Conservation (phyloP, 768 basidiomycete genomes). For the Pholiota microspora region DNA sequence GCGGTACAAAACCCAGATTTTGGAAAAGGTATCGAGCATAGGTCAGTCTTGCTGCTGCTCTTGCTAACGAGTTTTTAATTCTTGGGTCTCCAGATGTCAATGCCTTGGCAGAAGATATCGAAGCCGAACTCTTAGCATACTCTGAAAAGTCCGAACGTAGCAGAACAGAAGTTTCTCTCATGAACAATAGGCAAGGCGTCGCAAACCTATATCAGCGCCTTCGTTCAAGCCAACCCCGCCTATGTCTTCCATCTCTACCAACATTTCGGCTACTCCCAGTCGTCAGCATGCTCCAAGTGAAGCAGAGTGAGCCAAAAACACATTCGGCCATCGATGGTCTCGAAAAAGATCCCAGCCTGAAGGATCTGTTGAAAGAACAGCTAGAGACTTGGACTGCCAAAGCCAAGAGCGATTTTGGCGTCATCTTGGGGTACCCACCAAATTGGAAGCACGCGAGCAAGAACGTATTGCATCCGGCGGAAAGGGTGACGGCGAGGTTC, state of each 20-base stretch:
- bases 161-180: slow-evolving; percentile 19
- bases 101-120: slow-evolving; percentile 21
- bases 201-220: slow-evolving; percentile 45
- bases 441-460: slow-evolving; percentile 51
- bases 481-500: slow-evolving; percentile 59
- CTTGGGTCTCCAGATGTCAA: slow-evolving; percentile 19
- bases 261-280: slow-evolving; percentile 51
- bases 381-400: slow-evolving; percentile 46
- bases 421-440: slow-evolving; percentile 42
- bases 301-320: slow-evolving; percentile 17
- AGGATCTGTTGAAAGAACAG: slow-evolving; percentile 28
- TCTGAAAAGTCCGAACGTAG: slow-evolving; percentile 22
- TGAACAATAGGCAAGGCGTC: slow-evolving; percentile 32
- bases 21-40: slow-evolving; percentile 34
- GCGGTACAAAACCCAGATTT: slow-evolving; percentile 30
- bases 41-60: slow-evolving; percentile 35
- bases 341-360: slow-evolving; percentile 23
- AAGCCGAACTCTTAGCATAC: slow-evolving; percentile 22
- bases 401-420: slow-evolving; percentile 42
- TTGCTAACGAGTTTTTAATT: neutral
- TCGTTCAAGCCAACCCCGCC: slow-evolving; percentile 27
- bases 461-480: slow-evolving; percentile 49
- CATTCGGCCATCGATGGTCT: slow-evolving; percentile 20
- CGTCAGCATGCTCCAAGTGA: slow-evolving; percentile 34
- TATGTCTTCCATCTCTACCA: slow-evolving; percentile 40